A percentile compares a stretch with the other conserved stretches of the same genome.
Conservation (phyloP, 345 rosid species). For the Camelina sativa region DNA sequence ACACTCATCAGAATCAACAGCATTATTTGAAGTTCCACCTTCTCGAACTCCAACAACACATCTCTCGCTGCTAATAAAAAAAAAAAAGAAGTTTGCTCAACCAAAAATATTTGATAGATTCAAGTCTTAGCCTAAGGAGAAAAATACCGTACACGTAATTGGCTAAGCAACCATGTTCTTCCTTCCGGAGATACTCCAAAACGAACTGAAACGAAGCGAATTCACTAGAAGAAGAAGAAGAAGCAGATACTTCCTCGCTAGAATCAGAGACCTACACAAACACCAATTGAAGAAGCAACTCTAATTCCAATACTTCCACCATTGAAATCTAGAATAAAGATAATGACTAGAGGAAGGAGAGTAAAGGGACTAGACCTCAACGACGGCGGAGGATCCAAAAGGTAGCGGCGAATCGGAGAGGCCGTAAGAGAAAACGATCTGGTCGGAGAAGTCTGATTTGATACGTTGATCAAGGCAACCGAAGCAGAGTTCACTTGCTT, state of each 20-base stretch:
- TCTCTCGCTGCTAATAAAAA: slow-evolving; percentile 56
- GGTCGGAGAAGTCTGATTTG: slow-evolving; percentile 69
- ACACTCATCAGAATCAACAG: slow-evolving; percentile 35
- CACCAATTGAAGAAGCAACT: slow-evolving; percentile 21
- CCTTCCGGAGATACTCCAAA: slow-evolving; percentile 55
- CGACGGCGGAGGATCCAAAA: slow-evolving; percentile 74
- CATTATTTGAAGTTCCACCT: slow-evolving; percentile 34
- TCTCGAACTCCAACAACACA: slow-evolving; percentile 38
- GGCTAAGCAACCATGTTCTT: slow-evolving; percentile 56
- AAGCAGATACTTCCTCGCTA: slow-evolving; percentile 52
- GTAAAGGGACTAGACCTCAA: slow-evolving; percentile 51
- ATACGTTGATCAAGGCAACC: slow-evolving; percentile 76
- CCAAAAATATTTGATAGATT: slow-evolving; percentile 3
- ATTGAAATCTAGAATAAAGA: not conserved
- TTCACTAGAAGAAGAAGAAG: slow-evolving; percentile 40
- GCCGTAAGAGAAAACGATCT: slow-evolving; percentile 63
- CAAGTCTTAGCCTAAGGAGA: not conserved
- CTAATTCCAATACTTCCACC: slow-evolving; percentile 3
- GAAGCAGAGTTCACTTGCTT: slow-evolving; percentile 49
- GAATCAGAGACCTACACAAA: slow-evolving; percentile 52
- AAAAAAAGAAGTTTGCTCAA: not conserved
- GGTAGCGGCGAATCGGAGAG: slow-evolving; percentile 75
- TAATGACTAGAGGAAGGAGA: not conserved
- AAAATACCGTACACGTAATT: slow-evolving; percentile 57
- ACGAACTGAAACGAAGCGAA: slow-evolving; percentile 53